Conservation (phyloP, 371 early-diverging fungal genomes). For the Apophysomyces ossiformis region DNA sequence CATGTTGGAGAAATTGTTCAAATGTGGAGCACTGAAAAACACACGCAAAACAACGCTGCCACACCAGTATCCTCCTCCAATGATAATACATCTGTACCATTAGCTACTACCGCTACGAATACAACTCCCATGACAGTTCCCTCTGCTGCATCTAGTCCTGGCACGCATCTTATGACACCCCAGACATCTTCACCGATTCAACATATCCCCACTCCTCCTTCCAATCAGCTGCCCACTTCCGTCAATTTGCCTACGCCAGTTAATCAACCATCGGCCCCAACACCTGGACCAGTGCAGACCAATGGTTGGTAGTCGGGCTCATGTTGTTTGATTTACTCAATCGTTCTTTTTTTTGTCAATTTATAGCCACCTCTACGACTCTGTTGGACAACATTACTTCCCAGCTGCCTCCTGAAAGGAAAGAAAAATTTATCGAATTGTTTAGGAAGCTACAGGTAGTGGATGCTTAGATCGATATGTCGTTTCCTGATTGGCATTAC, state of each 20-base stretch:
- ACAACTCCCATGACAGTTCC: not conserved
- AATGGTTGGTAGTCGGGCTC: not conserved
- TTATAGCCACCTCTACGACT: slow-evolving; percentile 31
- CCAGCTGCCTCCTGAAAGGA: slow-evolving; percentile 42
- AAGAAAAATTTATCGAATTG: slow-evolving; percentile 40
- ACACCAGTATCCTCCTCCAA: not conserved
- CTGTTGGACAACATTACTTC: slow-evolving; percentile 44
- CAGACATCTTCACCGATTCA: not conserved
- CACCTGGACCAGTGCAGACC: not conserved
- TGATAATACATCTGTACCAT: not conserved
- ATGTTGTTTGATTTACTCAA: not conserved
- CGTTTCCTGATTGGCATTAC: not conserved
- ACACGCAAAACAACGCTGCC: not conserved
- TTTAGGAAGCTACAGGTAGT: slow-evolving; percentile 45
- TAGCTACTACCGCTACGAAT: not conserved
- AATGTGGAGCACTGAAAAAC: slow-evolving; percentile 11
- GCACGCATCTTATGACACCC: slow-evolving; percentile 5
- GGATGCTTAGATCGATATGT: not conserved
- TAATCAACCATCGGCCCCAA: not conserved
- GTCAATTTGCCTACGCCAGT: not conserved
- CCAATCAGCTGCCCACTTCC: not conserved
- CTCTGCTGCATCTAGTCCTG: not conserved
- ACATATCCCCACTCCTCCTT: slow-evolving; percentile 3
- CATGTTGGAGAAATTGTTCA: slow-evolving; percentile 7
- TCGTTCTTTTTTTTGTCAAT: not conserved